Evolutionary conservation across 2,329 filamentous ascomycete genomes (phyloP).

Genomic region (Emmonsia crescens): DNA sequence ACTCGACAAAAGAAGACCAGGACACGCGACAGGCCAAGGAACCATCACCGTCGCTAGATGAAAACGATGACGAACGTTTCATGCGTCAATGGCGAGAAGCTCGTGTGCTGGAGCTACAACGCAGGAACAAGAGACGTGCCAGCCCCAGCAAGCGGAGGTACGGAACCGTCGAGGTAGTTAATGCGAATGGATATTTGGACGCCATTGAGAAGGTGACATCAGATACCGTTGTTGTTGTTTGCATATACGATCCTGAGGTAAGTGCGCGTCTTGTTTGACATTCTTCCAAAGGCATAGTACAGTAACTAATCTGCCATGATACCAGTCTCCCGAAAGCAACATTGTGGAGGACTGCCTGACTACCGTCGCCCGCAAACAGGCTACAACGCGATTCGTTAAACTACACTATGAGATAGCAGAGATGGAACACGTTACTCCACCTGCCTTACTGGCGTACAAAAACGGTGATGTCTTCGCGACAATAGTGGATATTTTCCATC

Average conservation of each 20-base stretch:
- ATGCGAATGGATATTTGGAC: constrained; percentile 87
- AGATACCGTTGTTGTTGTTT: constrained; percentile 80
- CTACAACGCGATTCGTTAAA: constrained; percentile 74
- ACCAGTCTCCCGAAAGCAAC: constrained; percentile 64
- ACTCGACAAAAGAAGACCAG: constrained; percentile 11
- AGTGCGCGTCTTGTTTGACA: not conserved
- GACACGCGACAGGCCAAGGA: not conserved
- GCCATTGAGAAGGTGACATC: constrained; percentile 80
- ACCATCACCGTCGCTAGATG: constrained; percentile 21
- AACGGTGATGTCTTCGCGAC: constrained; percentile 86
- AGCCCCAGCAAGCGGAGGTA: constrained; percentile 70
- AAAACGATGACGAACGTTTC: constrained; percentile 64
- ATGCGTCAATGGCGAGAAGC: constrained; percentile 76
- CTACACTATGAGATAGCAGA: constrained; percentile 86
- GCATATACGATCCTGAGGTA: constrained; percentile 69
- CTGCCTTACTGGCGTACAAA: constrained; percentile 78
- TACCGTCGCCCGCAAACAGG: constrained; percentile 61
- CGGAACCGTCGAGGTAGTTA: constrained; percentile 70
- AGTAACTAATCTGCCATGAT: not conserved
- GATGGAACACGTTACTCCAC: constrained; percentile 80
- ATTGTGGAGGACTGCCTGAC: constrained; percentile 69
- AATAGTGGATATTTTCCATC: constrained; percentile 73
- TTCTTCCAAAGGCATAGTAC: not conserved
- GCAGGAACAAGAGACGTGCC: constrained; percentile 53
- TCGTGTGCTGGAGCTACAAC: constrained; percentile 66